A percentile compares a stretch with the other conserved stretches of the same genome.
Evolutionary conservation across 441 rosid genomes (phyloP).

Genomic region (Euphorbia corollata): DNA sequence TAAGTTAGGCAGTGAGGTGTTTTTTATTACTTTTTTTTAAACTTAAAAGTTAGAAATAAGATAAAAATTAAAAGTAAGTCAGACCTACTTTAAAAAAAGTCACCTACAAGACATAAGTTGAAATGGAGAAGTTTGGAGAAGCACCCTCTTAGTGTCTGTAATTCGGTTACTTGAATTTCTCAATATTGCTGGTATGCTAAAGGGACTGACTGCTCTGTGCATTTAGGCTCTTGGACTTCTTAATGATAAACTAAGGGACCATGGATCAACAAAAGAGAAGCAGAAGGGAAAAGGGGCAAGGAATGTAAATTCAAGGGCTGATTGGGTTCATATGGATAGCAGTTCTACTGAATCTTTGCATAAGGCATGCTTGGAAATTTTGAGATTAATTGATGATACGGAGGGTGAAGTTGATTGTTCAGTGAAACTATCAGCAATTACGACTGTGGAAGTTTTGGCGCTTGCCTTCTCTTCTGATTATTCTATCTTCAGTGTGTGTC

Average conservation of each 20-base stretch:
- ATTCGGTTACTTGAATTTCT: background rate
- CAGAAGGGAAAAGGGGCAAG: slow-evolving; percentile 38
- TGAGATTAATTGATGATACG: slow-evolving; percentile 48
- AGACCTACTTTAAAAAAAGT: no score
- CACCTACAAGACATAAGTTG: no score
- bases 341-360: slow-evolving; percentile 46
- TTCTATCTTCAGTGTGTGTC: slow-evolving; percentile 66
- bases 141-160: background rate
- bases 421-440: slow-evolving; percentile 62
- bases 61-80: no score
- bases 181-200: background rate
- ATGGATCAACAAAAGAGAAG: slow-evolving; percentile 37
- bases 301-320: slow-evolving; percentile 26
- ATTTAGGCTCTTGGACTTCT: slow-evolving; percentile 78
- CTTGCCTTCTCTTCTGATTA: slow-evolving; percentile 55
- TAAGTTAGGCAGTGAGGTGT: no score
- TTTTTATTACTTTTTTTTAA: no score
- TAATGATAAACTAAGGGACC: slow-evolving; percentile 57
- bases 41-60: no score
- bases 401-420: slow-evolving; percentile 46
- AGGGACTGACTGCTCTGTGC: slow-evolving; percentile 2
- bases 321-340: slow-evolving; percentile 59
- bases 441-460: slow-evolving; percentile 74
- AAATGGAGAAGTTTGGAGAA: no score
- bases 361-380: slow-evolving; percentile 60